Percentiles rank a stretch among this genome's conserved stretches.
Evolutionary conservation across 305 asterid genomes (phyloP).

Genomic region (Nicotiana rustica): DNA sequence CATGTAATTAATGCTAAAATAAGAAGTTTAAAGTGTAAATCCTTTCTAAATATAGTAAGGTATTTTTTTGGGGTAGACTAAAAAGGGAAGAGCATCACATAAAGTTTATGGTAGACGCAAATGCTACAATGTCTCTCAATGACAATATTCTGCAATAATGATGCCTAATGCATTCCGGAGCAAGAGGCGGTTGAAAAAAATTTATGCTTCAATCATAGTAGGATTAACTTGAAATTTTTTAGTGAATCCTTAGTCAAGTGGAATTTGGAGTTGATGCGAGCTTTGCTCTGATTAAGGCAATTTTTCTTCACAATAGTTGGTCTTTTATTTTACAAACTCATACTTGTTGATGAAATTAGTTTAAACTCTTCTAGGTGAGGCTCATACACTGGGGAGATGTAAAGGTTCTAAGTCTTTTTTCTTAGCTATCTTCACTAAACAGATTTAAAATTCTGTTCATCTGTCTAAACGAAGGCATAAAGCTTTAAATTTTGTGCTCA

Average conservation of each 20-base stretch:
- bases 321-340: background rate
- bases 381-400: background rate
- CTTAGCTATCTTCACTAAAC: background rate
- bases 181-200: background rate
- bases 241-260: background rate
- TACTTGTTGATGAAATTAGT: slow-evolving; percentile 16
- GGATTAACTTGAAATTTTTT: background rate
- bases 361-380: background rate
- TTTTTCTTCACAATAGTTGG: background rate
- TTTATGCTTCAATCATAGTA: background rate
- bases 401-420: background rate
- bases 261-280: background rate
- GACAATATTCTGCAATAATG: background rate
- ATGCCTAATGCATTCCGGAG: slow-evolving; percentile 1
- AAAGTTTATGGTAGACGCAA: too few species aligned
- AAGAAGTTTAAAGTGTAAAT: too few species aligned
- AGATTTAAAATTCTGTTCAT: background rate
- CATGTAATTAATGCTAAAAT: too few species aligned
- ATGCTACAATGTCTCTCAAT: background rate
- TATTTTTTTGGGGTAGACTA: too few species aligned
- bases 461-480: background rate
- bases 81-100: too few species aligned
- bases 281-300: background rate
- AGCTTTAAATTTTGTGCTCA: background rate
- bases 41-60: too few species aligned